Evolutionary conservation across 225 moss, liverwort and hornwort species (phyloP).

Genomic region (Physcomitrellopsis africana): DNA sequence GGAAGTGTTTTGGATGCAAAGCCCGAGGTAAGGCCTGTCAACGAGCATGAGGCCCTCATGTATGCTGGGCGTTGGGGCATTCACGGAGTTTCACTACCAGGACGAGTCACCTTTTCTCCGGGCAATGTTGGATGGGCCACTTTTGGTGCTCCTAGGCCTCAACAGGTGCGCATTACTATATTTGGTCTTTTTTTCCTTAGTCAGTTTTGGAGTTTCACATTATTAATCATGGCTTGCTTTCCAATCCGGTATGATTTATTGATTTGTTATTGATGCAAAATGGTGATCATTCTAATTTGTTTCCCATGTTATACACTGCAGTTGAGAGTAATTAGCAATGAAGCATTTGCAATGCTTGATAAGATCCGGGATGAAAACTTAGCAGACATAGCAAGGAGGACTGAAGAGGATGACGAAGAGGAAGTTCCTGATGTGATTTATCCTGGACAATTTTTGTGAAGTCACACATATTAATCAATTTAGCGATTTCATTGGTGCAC

Average conservation of each 20-base stretch:
- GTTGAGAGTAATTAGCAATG: constrained; percentile 84
- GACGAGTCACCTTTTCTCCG: constrained; percentile 87
- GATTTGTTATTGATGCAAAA: constrained; percentile 13
- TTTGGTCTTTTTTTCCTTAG: constrained; percentile 10
- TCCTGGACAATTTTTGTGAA: constrained; percentile 91
- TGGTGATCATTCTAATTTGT: constrained; percentile 24
- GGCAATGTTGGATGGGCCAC: constrained; percentile 96
- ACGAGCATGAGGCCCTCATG: constrained; percentile 86
- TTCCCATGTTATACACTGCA: constrained; percentile 45
- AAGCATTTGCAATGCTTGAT: constrained; percentile 88
- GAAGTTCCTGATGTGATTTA: constrained; percentile 75
- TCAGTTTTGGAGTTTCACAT: constrained; percentile 1
- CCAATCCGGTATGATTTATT: not conserved
- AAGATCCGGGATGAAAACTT: constrained; percentile 60
- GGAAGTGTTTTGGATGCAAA: constrained; percentile 44
- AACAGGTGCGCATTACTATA: constrained; percentile 56
- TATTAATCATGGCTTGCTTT: not conserved
- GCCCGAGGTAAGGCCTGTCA: constrained; percentile 78
- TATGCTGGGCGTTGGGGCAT: constrained; percentile 95
- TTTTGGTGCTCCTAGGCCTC: constrained; percentile 93
- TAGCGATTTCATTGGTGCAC: constrained; percentile 15
- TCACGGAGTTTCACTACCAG: constrained; percentile 89
- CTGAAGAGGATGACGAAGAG: constrained; percentile 73
- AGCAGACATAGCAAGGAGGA: constrained; percentile 50
- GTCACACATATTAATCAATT: constrained; percentile 30